Conservation (phyloP, 305 asterid species). For the Vinca major region DNA sequence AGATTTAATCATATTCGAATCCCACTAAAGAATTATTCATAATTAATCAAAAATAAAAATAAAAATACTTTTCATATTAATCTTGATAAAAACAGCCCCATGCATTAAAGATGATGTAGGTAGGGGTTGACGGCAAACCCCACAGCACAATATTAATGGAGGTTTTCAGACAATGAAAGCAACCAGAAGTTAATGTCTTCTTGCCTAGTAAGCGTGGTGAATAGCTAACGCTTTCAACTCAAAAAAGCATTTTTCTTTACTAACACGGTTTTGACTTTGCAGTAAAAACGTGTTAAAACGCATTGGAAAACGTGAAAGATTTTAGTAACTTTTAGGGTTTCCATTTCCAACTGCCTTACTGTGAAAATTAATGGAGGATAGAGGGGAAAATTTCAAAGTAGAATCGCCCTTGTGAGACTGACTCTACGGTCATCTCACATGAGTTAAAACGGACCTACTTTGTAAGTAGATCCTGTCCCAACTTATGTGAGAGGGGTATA, state of each 20-base stretch:
- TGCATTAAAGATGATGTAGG: conserved; percentile 20
- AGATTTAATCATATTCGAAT: too few relatives aligned
- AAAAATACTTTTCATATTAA: too few relatives aligned
- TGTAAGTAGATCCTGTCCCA: too few relatives aligned
- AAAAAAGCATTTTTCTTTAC: neutral
- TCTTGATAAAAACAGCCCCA: conserved; percentile 7
- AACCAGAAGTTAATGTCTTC: conserved; percentile 36
- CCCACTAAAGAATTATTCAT: too few relatives aligned
- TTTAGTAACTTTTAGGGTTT: conserved; percentile 11
- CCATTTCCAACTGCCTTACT: neutral
- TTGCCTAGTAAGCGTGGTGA: too few relatives aligned
- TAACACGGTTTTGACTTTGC: neutral
- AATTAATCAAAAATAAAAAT: too few relatives aligned
- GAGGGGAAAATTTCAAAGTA: too few relatives aligned
- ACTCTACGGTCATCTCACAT: too few relatives aligned
- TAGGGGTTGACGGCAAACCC: conserved; percentile 48
- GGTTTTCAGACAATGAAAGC: conserved; percentile 41
- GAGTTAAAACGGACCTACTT: too few relatives aligned
- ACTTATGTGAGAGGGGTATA: too few relatives aligned
- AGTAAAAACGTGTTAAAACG: conserved; percentile 4
- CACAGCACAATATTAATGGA: conserved; percentile 40
- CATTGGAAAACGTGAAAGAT: conserved; percentile 20
- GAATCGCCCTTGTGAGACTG: too few relatives aligned
- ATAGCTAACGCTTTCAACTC: too few relatives aligned
- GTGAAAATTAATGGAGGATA: neutral